Evolutionary conservation across 441 rosid genomes (phyloP).

Genomic region (Biscutella laevigata): DNA sequence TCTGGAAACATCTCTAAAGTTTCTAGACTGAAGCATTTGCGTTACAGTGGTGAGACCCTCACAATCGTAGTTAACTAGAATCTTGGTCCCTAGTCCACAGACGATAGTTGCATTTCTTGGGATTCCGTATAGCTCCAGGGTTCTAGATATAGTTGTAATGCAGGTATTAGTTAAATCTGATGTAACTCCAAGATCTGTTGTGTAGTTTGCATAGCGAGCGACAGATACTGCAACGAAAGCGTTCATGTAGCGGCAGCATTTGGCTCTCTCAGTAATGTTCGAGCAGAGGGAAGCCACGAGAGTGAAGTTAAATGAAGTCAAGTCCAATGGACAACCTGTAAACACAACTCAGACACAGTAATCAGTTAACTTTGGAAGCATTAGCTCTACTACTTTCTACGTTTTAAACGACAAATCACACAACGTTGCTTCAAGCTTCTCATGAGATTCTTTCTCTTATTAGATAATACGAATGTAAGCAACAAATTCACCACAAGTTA

Average conservation of each 20-base stretch:
- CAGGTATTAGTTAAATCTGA: slow-evolving; percentile 46
- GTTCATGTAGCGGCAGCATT: slow-evolving; percentile 91
- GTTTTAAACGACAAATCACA: background rate
- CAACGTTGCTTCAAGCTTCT: background rate
- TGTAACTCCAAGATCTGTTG: slow-evolving; percentile 61
- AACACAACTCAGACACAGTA: background rate
- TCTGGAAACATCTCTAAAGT: slow-evolving; percentile 44
- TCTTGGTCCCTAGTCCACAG: slow-evolving; percentile 83
- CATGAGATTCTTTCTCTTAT: background rate
- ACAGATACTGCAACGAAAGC: slow-evolving; percentile 68
- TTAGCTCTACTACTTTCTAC: too few species aligned
- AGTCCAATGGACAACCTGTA: slow-evolving; percentile 83
- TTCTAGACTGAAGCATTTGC: slow-evolving; percentile 70
- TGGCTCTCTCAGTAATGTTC: slow-evolving; percentile 50
- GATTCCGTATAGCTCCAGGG: slow-evolving; percentile 70
- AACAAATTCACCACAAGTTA: too few species aligned
- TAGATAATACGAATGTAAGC: too few species aligned
- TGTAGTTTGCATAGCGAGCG: slow-evolving; percentile 68
- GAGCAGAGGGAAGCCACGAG: slow-evolving; percentile 76
- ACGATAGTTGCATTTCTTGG: slow-evolving; percentile 63
- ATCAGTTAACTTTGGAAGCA: too few species aligned
- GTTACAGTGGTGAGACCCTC: slow-evolving; percentile 56
- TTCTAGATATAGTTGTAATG: slow-evolving; percentile 49
- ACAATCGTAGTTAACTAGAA: slow-evolving; percentile 66
- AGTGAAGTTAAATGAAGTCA: slow-evolving; percentile 63